Percentiles rank a stretch among this genome's conserved stretches.
Conservation (phyloP, 257 asterid genomes). For the Coffea canephora region DNA sequence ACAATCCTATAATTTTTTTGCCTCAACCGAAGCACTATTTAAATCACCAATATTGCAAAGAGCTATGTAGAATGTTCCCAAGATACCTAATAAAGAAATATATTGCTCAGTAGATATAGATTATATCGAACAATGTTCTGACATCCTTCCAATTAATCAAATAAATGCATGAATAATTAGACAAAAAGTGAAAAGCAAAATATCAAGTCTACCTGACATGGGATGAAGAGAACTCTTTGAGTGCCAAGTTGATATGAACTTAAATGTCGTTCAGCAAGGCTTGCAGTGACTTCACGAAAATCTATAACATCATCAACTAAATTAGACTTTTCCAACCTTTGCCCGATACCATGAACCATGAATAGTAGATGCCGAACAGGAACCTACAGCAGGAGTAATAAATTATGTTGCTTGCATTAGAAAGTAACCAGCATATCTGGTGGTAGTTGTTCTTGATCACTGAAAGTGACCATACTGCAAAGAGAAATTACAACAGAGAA, state of each 20-base stretch:
- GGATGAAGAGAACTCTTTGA: slow-evolving; percentile 89
- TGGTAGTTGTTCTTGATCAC: slow-evolving; percentile 11
- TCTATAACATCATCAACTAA: slow-evolving; percentile 92
- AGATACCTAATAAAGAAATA: not conserved
- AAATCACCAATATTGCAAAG: not conserved
- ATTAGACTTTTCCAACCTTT: slow-evolving; percentile 94
- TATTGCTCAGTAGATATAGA: not conserved
- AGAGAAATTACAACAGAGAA: too few relatives aligned
- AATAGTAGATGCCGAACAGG: slow-evolving; percentile 92
- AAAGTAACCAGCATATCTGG: not conserved
- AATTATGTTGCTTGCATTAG: slow-evolving; percentile 7
- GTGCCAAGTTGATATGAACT: slow-evolving; percentile 81
- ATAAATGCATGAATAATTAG: not conserved
- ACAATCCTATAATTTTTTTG: not conserved
- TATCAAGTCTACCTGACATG: slow-evolving; percentile 68
- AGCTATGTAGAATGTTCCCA: not conserved
- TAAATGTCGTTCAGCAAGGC: slow-evolving; percentile 79
- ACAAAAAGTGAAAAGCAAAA: slow-evolving; percentile 4
- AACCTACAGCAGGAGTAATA: slow-evolving; percentile 51
- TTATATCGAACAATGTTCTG: not conserved
- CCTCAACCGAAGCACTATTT: not conserved
- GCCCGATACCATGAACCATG: slow-evolving; percentile 99
- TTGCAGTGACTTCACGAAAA: slow-evolving; percentile 72
- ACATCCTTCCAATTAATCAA: not conserved
- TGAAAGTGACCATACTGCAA: not conserved